These are phyloP conservation scores for Talaromyces thailandensis DNA, from an alignment of 495 filamentous ascomycete genomes.

Conservation along the genomic window DNA sequence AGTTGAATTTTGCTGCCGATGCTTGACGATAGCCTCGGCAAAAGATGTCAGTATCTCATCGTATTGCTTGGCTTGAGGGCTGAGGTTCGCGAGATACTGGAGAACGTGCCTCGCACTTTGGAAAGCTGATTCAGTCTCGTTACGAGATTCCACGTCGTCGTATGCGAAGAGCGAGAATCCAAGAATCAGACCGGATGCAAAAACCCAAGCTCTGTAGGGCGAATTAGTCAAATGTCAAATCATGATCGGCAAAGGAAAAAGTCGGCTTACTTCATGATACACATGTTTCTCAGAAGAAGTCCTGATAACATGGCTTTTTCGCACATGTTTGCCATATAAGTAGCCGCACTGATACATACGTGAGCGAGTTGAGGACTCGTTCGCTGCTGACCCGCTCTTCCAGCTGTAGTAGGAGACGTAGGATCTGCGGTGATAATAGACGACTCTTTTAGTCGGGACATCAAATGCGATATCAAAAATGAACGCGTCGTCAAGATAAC, in stretches of 20 bases:
- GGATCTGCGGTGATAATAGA: background rate
- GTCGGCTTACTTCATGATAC: background rate
- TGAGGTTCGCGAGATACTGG: background rate
- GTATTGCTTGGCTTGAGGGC: conserved; percentile 4
- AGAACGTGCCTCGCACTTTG: conserved; percentile 1
- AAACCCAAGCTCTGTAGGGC: conserved; percentile 24
- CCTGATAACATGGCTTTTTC: conserved; percentile 3
- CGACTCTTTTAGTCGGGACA: conserved; percentile 23
- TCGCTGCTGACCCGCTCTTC: background rate
- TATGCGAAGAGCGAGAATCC: conserved; percentile 35
- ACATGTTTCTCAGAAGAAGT: conserved; percentile 1
- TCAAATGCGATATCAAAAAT: conserved; percentile 28
- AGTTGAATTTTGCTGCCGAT: conserved; percentile 1
- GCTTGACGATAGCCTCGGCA: conserved; percentile 3
- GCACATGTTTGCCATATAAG: conserved; percentile 6
- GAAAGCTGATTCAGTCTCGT: conserved; percentile 1
- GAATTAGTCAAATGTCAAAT: background rate
- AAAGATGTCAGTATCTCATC: conserved; percentile 6
- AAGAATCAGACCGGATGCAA: conserved; percentile 31
- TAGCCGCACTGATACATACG: conserved; percentile 1
- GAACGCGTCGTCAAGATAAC: conserved; percentile 33
- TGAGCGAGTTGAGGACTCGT: conserved; percentile 1
- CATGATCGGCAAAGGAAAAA: background rate
- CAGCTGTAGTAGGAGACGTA: background rate
- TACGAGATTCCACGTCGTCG: conserved; percentile 8